Evolutionary conservation across 345 rosid species (phyloP), one percentile per base, ranked within the genome.

Genomic region (Conringia planisiliqua): DNA sequence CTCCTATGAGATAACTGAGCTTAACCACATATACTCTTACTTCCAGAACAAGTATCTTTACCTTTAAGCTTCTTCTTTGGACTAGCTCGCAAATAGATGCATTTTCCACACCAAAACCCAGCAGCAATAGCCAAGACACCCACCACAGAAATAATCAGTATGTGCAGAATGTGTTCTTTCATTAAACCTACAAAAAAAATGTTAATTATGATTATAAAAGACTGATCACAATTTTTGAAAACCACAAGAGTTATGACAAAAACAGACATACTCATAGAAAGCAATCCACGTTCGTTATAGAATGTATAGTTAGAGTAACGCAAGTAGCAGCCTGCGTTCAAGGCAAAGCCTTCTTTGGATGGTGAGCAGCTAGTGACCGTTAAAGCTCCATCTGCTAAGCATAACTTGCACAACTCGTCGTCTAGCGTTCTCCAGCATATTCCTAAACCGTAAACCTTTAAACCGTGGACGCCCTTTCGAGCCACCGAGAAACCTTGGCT

Each of bases 251-350:
- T 18, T 1, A 24, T 36, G 62, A 35, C 65, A 50, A 10, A 62
- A 8, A 52, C 0, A 72, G 27, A 46, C 72, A 14, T 39, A 63
- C 80, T 70, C 66, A 65, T 70, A n/a, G 67, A 38, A 39, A 74
- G 42, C 46, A 66, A 57, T 55, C 32, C 52, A 30, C 46, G 57
- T 27, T 83, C 57, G 44, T 75, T 62, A 62, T 72, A 66, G 32
- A 86, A 85, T 1, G 76, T 32, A 20, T 74, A 56, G 62, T 77
- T 64, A 72, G 85, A 70, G 81, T 82, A 85, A 52, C 85, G 87
- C 3, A 87, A 73, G 73, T 82, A 82, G 55, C 90, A 87, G 22
- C 90, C 87, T 13, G 86, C 73, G 35, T 78, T 76, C 46, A 85
- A 58, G 18, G 79, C 86, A n/a, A 82, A 82, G n/a, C 77, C 87